phyloP scores from a whole-genome alignment of 1,284 basidiomycete species.

The Retiboletus flavoniger region DNA sequence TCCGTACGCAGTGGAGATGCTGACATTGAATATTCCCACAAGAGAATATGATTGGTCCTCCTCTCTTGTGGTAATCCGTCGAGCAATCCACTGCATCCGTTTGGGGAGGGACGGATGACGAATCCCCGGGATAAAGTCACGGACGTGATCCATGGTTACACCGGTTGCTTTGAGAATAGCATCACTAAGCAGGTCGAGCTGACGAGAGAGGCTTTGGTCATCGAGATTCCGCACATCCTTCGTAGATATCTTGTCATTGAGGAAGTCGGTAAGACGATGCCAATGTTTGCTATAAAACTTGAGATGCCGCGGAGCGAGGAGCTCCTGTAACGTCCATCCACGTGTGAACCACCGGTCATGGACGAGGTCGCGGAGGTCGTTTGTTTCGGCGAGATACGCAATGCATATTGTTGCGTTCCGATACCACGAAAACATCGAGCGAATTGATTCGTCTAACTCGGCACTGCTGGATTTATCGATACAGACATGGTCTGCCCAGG shows the following conservation, averaged over 20 bases:
- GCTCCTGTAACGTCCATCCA: constrained; percentile 18
- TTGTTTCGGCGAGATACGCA: constrained; percentile 2
- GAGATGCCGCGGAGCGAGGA: constrained; percentile 4
- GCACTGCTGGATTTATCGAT: constrained; percentile 10
- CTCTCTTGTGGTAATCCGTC: constrained; percentile 6
- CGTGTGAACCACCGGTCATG: constrained; percentile 12
- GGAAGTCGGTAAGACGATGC: constrained; percentile 1
- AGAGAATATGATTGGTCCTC: constrained; percentile 16
- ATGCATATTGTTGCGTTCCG: constrained; percentile 5
- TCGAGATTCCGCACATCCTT: background rate
- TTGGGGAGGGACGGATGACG: background rate
- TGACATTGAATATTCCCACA: constrained; percentile 15
- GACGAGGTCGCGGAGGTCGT: background rate
- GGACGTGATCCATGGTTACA: background rate
- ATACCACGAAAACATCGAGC: constrained; percentile 15
- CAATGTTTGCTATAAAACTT: constrained; percentile 13
- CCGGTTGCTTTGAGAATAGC: background rate
- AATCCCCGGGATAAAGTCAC: background rate
- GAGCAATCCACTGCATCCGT: constrained; percentile 4
- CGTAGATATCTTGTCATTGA: background rate
- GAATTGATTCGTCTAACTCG: constrained; percentile 10
- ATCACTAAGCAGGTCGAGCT: background rate
- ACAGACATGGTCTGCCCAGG: constrained; percentile 10
- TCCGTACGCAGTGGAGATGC: constrained; percentile 15
- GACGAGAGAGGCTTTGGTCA: background rate